Percentiles rank a stretch among this genome's conserved stretches.
Evolutionary conservation across 73 alveolate species (phyloP).

Genomic region (Diophrys sp.): DNA sequence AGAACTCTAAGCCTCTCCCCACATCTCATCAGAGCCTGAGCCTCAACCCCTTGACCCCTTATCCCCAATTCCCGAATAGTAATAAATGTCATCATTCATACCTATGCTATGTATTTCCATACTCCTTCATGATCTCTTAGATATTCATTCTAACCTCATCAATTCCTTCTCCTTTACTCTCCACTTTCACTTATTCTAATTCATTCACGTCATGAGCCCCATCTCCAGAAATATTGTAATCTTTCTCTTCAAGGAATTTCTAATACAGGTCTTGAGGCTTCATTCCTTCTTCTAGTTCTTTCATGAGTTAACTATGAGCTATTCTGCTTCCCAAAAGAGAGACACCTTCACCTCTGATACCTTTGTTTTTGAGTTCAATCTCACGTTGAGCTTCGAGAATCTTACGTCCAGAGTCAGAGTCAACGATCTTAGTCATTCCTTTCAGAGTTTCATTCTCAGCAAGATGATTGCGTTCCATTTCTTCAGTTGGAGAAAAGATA

Average conservation of each 20-base stretch:
- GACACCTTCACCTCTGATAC: conserved; percentile 22
- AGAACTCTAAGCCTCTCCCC: neutral
- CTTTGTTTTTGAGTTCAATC: conserved; percentile 11
- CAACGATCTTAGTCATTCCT: conserved; percentile 23
- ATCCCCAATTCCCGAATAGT: neutral
- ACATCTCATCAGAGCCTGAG: too few relatives aligned
- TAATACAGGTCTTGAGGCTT: neutral
- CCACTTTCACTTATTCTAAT: neutral
- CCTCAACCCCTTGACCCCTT: conserved; percentile 22
- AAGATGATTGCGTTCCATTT: neutral
- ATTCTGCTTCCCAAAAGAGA: conserved; percentile 14
- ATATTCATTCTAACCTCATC: neutral
- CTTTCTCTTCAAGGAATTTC: neutral
- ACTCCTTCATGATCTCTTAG: neutral
- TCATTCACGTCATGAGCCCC: neutral
- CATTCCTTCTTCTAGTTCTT: neutral
- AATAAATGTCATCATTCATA: neutral
- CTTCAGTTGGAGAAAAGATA: conserved; percentile 11
- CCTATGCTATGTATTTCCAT: neutral
- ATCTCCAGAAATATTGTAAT: neutral
- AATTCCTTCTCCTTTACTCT: neutral
- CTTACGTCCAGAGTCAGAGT: neutral
- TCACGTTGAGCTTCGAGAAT: conserved; percentile 20
- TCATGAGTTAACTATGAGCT: neutral
- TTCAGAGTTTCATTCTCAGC: conserved; percentile 24